These are phyloP conservation scores for Penicillium paradoxum DNA, from an alignment of 495 filamentous ascomycete genomes.

Conservation along the genomic window DNA sequence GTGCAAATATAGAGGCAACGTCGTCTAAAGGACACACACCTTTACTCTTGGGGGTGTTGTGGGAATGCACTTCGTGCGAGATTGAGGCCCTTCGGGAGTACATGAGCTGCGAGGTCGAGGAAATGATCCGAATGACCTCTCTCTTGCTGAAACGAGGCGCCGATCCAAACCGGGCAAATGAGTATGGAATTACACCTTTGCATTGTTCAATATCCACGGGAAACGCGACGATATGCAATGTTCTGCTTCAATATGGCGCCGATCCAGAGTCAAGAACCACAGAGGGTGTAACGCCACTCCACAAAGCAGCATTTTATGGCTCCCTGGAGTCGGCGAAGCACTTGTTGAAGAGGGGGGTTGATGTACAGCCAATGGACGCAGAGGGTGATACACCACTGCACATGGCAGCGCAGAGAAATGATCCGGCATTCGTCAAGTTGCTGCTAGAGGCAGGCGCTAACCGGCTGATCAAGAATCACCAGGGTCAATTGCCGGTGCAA, in stretches of 20 bases:
- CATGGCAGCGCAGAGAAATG: not conserved
- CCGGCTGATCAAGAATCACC: not conserved
- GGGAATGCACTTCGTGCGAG: not conserved
- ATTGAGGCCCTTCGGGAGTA: too few relatives aligned
- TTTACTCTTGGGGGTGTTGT: not conserved
- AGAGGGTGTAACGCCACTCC: not conserved
- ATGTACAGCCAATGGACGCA: not conserved
- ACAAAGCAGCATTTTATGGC: not conserved
- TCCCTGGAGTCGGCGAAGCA: not conserved
- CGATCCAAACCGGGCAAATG: not conserved
- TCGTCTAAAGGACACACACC: not conserved
- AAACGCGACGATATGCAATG: not conserved
- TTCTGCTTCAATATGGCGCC: not conserved
- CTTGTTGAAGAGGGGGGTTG: not conserved
- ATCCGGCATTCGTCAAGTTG: not conserved
- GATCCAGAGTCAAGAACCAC: not conserved
- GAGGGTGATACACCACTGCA: conserved; percentile 3
- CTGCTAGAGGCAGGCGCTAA: conserved; percentile 2
- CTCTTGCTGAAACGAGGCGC: not conserved
- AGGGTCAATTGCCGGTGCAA: not conserved
- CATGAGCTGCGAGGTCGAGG: too few relatives aligned
- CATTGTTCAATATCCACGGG: not conserved
- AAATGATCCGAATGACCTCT: not conserved
- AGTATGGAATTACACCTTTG: not conserved
- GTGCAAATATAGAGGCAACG: not conserved